phyloP scores from a whole-genome alignment of 75 land plant genomes.

The Picea sitchensis region DNA sequence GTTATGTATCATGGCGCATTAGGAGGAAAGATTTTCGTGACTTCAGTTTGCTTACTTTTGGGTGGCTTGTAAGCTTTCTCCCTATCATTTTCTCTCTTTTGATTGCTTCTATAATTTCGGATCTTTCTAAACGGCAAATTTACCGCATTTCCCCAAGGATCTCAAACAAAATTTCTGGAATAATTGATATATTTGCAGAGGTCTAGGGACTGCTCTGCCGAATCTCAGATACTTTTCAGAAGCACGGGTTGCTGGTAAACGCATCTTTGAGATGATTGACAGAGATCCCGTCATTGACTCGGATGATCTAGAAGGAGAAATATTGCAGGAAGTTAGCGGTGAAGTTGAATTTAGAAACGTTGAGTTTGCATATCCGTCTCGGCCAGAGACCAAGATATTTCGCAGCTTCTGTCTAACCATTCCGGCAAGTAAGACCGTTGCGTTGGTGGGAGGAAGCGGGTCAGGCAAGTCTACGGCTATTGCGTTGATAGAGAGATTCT shows the following conservation, averaged over 20 bases:
- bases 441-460: conserved; percentile 23
- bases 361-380: conserved; percentile 27
- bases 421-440: conserved; percentile 12
- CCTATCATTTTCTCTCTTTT: neutral
- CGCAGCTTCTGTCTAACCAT: conserved; percentile 18
- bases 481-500: conserved; percentile 29
- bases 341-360: conserved; percentile 22
- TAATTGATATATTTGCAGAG: conserved; percentile 2
- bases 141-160: no score
- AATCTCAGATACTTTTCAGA: conserved; percentile 18
- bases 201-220: conserved; percentile 10
- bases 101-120: no score
- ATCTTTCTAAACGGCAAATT: no score
- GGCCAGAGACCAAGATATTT: conserved; percentile 18
- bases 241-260: conserved; percentile 19
- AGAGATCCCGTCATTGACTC: conserved; percentile 26
- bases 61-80: conserved; percentile 44
- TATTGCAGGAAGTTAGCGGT: conserved; percentile 15
- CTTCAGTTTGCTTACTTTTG: conserved; percentile 18
- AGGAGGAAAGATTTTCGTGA: conserved; percentile 33
- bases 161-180: neutral
- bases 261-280: conserved; percentile 28
- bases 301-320: conserved; percentile 11
- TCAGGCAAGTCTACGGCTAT: conserved; percentile 29
- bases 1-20: conserved; percentile 22